Percentiles rank a stretch among this genome's conserved stretches.
Evolutionary conservation across 2,329 filamentous ascomycete species (phyloP).

Genomic region (Penicillium hordei): DNA sequence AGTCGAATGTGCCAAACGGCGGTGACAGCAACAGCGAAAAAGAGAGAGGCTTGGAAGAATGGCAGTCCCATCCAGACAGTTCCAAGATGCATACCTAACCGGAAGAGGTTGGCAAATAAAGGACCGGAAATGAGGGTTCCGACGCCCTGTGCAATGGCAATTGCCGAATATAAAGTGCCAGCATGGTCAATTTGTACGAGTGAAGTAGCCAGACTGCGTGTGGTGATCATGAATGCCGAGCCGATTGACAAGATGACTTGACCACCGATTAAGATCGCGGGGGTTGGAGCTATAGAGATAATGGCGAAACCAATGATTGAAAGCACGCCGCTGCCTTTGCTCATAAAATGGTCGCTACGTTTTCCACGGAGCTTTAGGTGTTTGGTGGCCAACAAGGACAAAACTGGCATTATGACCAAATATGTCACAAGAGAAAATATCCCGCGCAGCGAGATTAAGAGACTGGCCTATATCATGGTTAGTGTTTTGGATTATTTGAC

Average conservation of each 20-base stretch:
- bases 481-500: not conserved
- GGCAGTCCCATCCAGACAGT: constrained; percentile 30
- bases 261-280: constrained; percentile 22
- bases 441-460: constrained; percentile 31
- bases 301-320: constrained; percentile 23
- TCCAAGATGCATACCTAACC: constrained; percentile 28
- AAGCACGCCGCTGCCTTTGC: constrained; percentile 21
- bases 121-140: constrained; percentile 28
- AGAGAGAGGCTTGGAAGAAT: constrained; percentile 25
- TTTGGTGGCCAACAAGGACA: constrained; percentile 17
- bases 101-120: constrained; percentile 29
- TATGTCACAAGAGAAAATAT: constrained; percentile 22
- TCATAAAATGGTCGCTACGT: constrained; percentile 23
- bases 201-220: constrained; percentile 29
- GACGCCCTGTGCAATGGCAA: constrained; percentile 24
- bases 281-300: constrained; percentile 19
- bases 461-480: constrained; percentile 24
- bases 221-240: constrained; percentile 21
- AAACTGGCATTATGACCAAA: constrained; percentile 25
- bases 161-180: constrained; percentile 31
- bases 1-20: constrained; percentile 17
- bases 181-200: constrained; percentile 29
- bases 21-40: constrained; percentile 18
- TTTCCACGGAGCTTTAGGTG: constrained; percentile 22
- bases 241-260: constrained; percentile 29